Base-by-base conservation (phyloP, 2,329 filamentous ascomycete genomes). In the Exophiala sideris region DNA sequence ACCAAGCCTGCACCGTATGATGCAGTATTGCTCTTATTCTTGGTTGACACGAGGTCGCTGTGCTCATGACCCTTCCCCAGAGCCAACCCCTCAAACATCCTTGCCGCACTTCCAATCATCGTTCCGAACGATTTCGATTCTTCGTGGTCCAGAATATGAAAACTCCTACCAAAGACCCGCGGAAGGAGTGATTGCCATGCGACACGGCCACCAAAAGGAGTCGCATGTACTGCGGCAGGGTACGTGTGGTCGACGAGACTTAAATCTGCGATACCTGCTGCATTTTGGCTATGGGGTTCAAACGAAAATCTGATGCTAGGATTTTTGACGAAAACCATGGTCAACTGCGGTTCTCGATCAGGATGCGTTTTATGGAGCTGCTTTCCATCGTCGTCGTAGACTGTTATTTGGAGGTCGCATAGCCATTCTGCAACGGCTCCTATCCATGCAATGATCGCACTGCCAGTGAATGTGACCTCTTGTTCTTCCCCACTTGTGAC, bases 171-270 rank as follows among this genome's bases (percentile, higher is more conserved):
- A 39, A 63, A 63, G 2, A 63, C 61, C 40, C 53, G 55, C 2
- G 59, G 61, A 8, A 63, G 50, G 14, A 63, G 50, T 14, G 59
- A 58, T 33, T 60, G 47, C 61, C 61, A 63, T 20, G 50, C 53
- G 1, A 63, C 52, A 21, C 59, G 49, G 7, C 61, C 59, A n/a
- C 58, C 56, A 34, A 58, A 60, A 2, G 59, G 55, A 14, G 58
- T 49, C 18, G 54, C 48, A 45, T 63, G 57, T 11, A 62, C 49
- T 5, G 52, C 39, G 2, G 51, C 45, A 34, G 54, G 53, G 45
- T 60, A 61, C 0, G 50, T 51, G 18, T 20, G 46, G 32, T 57
- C 54, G 14, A 50, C 41, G 4, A 59, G 48, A 16, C 39, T 50
- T 42, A 57, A 14, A 12, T 54, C 40, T 24, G 48, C 48, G 11